These are phyloP conservation scores for Canavalia ensiformis DNA, from an alignment of 306 rosid species.

Conservation along the genomic window DNA sequence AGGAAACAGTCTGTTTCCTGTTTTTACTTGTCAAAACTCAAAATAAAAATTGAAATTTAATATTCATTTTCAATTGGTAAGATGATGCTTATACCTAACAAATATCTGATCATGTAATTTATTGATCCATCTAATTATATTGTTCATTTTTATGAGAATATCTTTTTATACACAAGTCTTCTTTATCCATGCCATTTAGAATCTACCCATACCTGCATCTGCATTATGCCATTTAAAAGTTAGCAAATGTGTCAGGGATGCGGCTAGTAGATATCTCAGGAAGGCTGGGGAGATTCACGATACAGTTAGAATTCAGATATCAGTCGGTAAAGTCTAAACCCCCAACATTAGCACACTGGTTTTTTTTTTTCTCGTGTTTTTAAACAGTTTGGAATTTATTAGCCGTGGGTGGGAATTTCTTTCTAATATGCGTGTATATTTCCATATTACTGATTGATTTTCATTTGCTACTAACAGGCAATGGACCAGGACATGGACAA, in stretches of 20 bases:
- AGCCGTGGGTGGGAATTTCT: neutral
- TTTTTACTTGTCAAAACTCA: slow-evolving; percentile 21
- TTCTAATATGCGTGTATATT: neutral
- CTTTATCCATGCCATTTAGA: slow-evolving; percentile 28
- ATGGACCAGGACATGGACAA: slow-evolving; percentile 79
- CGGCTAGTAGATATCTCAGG: slow-evolving; percentile 81
- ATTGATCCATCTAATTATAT: slow-evolving; percentile 3
- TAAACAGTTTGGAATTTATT: slow-evolving; percentile 3
- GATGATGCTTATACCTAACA: slow-evolving; percentile 10
- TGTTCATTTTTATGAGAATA: slow-evolving; percentile 2
- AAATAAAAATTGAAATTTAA: slow-evolving; percentile 14
- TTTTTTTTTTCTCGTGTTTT: neutral
- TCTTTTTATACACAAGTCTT: neutral
- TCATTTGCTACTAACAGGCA: slow-evolving; percentile 60
- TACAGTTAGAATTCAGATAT: slow-evolving; percentile 74
- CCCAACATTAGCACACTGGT: neutral
- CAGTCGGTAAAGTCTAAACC: slow-evolving; percentile 70
- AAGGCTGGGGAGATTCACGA: slow-evolving; percentile 87
- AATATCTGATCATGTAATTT: slow-evolving; percentile 1
- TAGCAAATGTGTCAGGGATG: slow-evolving; percentile 58
- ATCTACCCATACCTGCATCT: slow-evolving; percentile 1
- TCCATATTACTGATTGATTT: slow-evolving; percentile 17
- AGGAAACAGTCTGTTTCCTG: neutral
- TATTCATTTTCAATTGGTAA: slow-evolving; percentile 6
- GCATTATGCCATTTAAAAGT: slow-evolving; percentile 2